Percentiles rank a stretch among this genome's conserved stretches.
phyloP scores from a whole-genome alignment of 2,329 filamentous ascomycete genomes.

The Trematosphaeria pertusa region DNA sequence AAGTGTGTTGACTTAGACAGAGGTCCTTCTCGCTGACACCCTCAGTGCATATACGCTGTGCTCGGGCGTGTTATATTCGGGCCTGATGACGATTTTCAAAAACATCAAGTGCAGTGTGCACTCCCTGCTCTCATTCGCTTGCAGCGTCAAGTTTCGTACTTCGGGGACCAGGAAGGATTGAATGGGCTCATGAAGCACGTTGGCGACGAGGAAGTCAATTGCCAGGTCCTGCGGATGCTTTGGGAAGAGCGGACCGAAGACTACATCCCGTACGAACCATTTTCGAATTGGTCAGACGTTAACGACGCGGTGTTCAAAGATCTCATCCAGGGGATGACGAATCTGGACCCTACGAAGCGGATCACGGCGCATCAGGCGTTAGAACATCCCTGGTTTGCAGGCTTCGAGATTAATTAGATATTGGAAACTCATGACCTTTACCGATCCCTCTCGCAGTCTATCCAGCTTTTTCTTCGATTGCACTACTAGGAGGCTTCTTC shows the following conservation, averaged over 20 bases:
- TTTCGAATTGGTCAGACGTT: constrained; percentile 38
- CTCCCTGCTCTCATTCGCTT: constrained; percentile 32
- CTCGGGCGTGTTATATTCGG: constrained; percentile 33
- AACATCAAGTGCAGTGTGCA: constrained; percentile 28
- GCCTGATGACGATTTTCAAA: constrained; percentile 31
- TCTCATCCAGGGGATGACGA: constrained; percentile 49
- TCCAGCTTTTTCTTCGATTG: neutral
- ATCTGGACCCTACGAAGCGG: constrained; percentile 50
- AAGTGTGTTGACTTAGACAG: constrained; percentile 11
- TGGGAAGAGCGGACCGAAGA: constrained; percentile 42
- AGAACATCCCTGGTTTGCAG: constrained; percentile 36
- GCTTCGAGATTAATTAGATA: constrained; percentile 5
- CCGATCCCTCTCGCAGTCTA: neutral
- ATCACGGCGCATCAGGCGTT: constrained; percentile 51
- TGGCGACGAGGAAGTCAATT: constrained; percentile 39
- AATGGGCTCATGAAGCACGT: constrained; percentile 43
- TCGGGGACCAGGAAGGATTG: constrained; percentile 31
- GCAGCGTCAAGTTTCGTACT: constrained; percentile 41
- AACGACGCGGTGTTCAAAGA: constrained; percentile 52
- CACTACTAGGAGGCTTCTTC: neutral
- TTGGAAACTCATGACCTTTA: neutral
- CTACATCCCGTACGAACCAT: constrained; percentile 41
- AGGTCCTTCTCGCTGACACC: constrained; percentile 9
- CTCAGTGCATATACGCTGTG: constrained; percentile 35
- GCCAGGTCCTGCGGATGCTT: constrained; percentile 39